Evolutionary conservation across 2,329 filamentous ascomycete genomes (phyloP).

Genomic region (Scedosporium boydii): DNA sequence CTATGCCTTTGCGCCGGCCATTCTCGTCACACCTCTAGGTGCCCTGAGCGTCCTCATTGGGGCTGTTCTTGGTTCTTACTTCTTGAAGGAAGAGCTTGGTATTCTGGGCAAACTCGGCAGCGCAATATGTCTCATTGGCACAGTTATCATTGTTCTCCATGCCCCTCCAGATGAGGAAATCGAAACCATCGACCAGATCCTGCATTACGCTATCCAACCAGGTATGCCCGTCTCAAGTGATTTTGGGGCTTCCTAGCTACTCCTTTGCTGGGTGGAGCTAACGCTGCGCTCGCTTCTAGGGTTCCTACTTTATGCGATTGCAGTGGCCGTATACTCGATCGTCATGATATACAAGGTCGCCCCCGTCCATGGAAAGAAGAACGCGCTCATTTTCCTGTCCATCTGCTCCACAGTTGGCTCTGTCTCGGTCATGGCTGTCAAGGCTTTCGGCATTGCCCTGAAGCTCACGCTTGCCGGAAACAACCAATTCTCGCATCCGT

Average conservation of each 20-base stretch:
- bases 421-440: constrained; percentile 97
- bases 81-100: constrained; percentile 84
- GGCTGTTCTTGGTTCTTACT: constrained; percentile 89
- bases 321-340: constrained; percentile 72
- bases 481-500: constrained; percentile 92
- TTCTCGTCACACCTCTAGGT: constrained; percentile 89
- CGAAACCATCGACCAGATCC: constrained; percentile 80
- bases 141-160: constrained; percentile 94
- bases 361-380: constrained; percentile 84
- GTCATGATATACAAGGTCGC: constrained; percentile 96
- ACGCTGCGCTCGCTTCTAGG: constrained; percentile 38
- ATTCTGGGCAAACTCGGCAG: constrained; percentile 87
- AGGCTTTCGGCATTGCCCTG: constrained; percentile 94
- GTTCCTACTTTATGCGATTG: constrained; percentile 77
- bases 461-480: constrained; percentile 89
- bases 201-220: constrained; percentile 82
- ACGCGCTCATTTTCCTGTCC: constrained; percentile 90
- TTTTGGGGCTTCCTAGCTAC: background rate
- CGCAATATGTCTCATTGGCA: constrained; percentile 90
- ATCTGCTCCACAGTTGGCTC: constrained; percentile 97
- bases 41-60: constrained; percentile 92
- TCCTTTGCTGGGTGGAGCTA: background rate
- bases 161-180: constrained; percentile 91
- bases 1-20: constrained; percentile 97
- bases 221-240: constrained; percentile 41